Evolutionary conservation across 2,329 filamentous ascomycete genomes (phyloP).

Genomic region (Myotisia sp.): DNA sequence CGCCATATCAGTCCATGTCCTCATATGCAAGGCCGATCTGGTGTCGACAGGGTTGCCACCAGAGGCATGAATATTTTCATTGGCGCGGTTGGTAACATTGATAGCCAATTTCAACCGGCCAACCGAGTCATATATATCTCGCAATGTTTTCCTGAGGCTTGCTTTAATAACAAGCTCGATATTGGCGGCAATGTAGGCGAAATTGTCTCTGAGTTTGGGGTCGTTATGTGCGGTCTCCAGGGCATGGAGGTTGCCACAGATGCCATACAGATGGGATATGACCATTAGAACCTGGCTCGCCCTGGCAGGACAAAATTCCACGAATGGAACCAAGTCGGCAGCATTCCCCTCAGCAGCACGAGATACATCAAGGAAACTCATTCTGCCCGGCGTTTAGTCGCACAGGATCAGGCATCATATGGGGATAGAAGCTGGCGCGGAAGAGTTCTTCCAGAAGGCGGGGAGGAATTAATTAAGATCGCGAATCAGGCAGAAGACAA

Average conservation of each 20-base stretch:
- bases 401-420: too few relatives aligned
- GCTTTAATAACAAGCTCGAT: conserved; percentile 32
- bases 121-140: conserved; percentile 36
- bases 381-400: too few relatives aligned
- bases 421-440: too few relatives aligned
- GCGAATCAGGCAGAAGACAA: too few relatives aligned
- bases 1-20: conserved; percentile 39
- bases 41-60: background rate
- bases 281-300: too few relatives aligned
- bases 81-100: conserved; percentile 8
- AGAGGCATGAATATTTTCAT: background rate
- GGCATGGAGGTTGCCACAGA: conserved; percentile 37
- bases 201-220: conserved; percentile 25
- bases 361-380: too few relatives aligned
- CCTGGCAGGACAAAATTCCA: too few relatives aligned
- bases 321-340: too few relatives aligned
- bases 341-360: too few relatives aligned
- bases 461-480: too few relatives aligned
- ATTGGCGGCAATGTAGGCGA: conserved; percentile 32
- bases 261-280: conserved; percentile 41
- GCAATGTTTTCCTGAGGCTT: conserved; percentile 38
- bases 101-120: conserved; percentile 21
- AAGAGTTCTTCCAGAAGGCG: too few relatives aligned
- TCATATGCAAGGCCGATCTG: conserved; percentile 28
- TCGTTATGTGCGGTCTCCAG: conserved; percentile 32